phyloP scores from a whole-genome alignment of 306 rosid genomes.

The Inga oerstediana region DNA sequence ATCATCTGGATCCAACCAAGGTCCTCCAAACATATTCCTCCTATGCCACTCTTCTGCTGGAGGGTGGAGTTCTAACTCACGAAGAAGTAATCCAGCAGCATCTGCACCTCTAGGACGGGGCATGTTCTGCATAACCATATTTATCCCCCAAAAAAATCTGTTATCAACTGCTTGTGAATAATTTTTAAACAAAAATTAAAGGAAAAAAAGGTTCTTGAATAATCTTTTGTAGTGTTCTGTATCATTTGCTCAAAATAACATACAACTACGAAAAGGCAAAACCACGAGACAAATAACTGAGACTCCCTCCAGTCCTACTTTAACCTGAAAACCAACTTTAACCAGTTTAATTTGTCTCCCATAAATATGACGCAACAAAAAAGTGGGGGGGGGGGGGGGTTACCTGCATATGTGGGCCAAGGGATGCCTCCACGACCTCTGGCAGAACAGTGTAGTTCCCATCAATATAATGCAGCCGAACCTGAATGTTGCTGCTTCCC shows the following conservation, averaged over 20 bases:
- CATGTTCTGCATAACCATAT: conserved; percentile 64
- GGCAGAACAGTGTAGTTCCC: conserved; percentile 94
- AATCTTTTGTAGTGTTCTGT: conserved; percentile 9
- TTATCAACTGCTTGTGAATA: neutral
- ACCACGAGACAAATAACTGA: conserved; percentile 16
- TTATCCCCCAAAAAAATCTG: neutral
- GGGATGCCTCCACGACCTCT: conserved; percentile 92
- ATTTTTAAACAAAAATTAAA: neutral
- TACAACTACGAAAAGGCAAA: neutral
- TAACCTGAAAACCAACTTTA: conserved; percentile 18
- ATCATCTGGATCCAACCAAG: conserved; percentile 80
- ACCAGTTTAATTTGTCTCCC: conserved; percentile 18
- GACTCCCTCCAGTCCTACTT: neutral
- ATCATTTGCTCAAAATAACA: conserved; percentile 22
- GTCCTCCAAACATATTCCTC: conserved; percentile 84
- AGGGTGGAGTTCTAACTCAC: conserved; percentile 94
- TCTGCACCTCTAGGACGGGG: conserved; percentile 97
- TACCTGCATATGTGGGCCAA: conserved; percentile 98
- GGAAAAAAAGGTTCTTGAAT: neutral
- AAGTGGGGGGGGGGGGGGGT: conserved; percentile 19
- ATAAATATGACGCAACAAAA: neutral
- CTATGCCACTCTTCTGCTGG: conserved; percentile 99
- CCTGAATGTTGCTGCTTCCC: conserved; percentile 83
- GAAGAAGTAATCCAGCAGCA: conserved; percentile 91
- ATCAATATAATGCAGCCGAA: conserved; percentile 91